phyloP scores from a whole-genome alignment of 164 flowering plant genomes.

The Magnolia changhungtana region DNA sequence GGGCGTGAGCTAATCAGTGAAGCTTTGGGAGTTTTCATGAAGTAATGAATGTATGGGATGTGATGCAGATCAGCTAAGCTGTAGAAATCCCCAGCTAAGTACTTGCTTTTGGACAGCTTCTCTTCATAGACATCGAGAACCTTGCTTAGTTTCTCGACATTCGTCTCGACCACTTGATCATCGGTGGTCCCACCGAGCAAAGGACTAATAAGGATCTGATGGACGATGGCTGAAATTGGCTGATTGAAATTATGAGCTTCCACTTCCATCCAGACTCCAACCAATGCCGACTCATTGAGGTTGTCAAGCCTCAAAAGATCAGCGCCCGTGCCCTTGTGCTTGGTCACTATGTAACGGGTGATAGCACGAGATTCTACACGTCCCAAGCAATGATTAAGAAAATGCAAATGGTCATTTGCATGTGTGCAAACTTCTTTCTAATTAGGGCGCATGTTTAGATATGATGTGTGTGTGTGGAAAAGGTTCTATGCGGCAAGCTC shows the following conservation, averaged over 20 bases:
- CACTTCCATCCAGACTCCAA: conserved; percentile 51
- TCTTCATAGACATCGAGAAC: conserved; percentile 63
- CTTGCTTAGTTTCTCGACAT: conserved; percentile 39
- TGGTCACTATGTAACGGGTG: conserved; percentile 6
- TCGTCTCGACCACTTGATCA: conserved; percentile 26
- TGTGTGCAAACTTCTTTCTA: too few relatives aligned
- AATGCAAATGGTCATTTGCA: too few relatives aligned
- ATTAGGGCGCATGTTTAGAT: too few relatives aligned
- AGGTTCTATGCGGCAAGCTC: too few relatives aligned
- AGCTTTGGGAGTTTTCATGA: conserved; percentile 47
- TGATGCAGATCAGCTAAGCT: conserved; percentile 57
- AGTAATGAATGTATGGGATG: conserved; percentile 37
- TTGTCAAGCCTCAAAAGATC: conserved; percentile 1
- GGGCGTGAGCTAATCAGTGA: conserved; percentile 36
- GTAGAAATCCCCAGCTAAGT: conserved; percentile 52
- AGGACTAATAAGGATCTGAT: conserved; percentile 34
- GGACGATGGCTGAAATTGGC: conserved; percentile 30
- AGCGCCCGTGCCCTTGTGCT: conserved; percentile 7
- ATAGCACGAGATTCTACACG: conserved; percentile 13
- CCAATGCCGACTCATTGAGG: conserved; percentile 5
- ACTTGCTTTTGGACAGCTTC: conserved; percentile 36
- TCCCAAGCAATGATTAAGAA: neutral
- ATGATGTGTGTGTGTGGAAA: too few relatives aligned
- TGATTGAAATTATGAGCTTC: conserved; percentile 55
- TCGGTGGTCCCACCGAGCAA: conserved; percentile 33